Base-by-base conservation (phyloP, 2,329 filamentous ascomycete genomes). In the Cytospora schulzeri region DNA sequence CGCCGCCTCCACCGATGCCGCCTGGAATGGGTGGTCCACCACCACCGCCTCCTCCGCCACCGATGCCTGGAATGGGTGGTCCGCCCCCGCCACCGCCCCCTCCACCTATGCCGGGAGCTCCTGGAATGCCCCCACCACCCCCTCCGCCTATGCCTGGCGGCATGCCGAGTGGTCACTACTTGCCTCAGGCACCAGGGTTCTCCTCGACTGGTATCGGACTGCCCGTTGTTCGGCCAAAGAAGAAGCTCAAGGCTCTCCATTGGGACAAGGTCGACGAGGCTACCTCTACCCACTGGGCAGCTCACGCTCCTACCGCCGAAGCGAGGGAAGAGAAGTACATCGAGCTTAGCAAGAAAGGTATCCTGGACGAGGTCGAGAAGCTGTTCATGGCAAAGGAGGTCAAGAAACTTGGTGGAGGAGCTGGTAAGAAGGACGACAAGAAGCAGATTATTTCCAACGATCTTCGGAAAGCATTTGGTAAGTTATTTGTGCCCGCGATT, bases 191-290 rank as follows among this genome's bases (percentile, higher is more conserved):
- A 69, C 81, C 84, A 35, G 81, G 81, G 64, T 84, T 85, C 66
- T 78, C 80, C 6, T 73, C 83, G 17, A 79, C 87, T 26, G 85
- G 86, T 9, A 82, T 92, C 70, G 87, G 89, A 52, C 79, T 96
- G 71, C 89, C 92, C 41, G 91, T 93, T 66, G 91, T 93, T 60
- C 84, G 94, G 71, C 93, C 95, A 26, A 98, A 97, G 86, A 98
- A 97, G 88, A 99, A 98, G 83, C 92, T 99, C 77, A 99, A 99
- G 87, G 94, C 94, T 65, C 84, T 99, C 70, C 95, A 99, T 80
- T 98, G 95, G 94, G 95, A 99, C 79, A 98, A 98, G 82, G 92
- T 99, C 62, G 95, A 99, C 77, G 86, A 91, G 60, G 91, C 93
- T 26, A 88, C 95, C 75, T 91, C 92, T 58, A 97, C 94, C 61